Percentiles rank a stretch among this genome's conserved stretches.
phyloP scores from a whole-genome alignment of 2,329 filamentous ascomycete species.

The Alternaria conjuncta region DNA sequence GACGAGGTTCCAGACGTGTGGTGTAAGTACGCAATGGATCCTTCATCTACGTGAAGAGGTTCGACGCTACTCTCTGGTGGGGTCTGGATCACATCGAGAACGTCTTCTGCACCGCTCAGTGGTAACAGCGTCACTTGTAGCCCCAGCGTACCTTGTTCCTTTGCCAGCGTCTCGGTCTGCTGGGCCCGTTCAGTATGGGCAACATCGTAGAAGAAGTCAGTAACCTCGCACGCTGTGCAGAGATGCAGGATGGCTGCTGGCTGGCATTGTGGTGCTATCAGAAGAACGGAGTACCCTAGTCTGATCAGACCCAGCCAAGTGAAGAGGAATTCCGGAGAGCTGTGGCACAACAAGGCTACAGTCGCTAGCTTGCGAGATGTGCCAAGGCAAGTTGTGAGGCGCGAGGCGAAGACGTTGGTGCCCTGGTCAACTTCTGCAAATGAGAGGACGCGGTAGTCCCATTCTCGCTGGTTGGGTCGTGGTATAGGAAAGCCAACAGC shows the following conservation, averaged over 20 bases:
- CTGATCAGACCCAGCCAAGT: slow-evolving; percentile 66
- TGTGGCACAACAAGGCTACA: slow-evolving; percentile 63
- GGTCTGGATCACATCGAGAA: slow-evolving; percentile 29
- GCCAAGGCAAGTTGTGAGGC: slow-evolving; percentile 29
- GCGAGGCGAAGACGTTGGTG: slow-evolving; percentile 46
- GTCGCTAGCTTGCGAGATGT: slow-evolving; percentile 32
- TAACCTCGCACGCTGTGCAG: slow-evolving; percentile 55
- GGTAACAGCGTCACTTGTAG: slow-evolving; percentile 23
- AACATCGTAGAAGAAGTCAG: slow-evolving; percentile 56
- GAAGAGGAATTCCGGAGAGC: slow-evolving; percentile 64
- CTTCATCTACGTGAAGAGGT: slow-evolving; percentile 23
- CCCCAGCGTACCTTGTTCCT: slow-evolving; percentile 6
- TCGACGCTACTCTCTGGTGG: slow-evolving; percentile 8
- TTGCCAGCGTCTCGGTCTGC: slow-evolving; percentile 27
- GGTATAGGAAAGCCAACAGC: slow-evolving; percentile 60
- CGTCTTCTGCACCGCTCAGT: slow-evolving; percentile 24
- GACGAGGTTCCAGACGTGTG: slow-evolving; percentile 71
- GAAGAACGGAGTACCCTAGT: slow-evolving; percentile 61
- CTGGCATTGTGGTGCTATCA: slow-evolving; percentile 62
- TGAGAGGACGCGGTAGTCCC: slow-evolving; percentile 42
- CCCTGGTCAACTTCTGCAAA: slow-evolving; percentile 46
- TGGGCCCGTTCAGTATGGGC: slow-evolving; percentile 44
- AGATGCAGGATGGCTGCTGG: slow-evolving; percentile 60
- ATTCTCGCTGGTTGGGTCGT: slow-evolving; percentile 15
- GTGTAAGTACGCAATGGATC: slow-evolving; percentile 62